phyloP scores from a whole-genome alignment of 2,329 filamentous ascomycete genomes.

The Sarocladium oryzae region DNA sequence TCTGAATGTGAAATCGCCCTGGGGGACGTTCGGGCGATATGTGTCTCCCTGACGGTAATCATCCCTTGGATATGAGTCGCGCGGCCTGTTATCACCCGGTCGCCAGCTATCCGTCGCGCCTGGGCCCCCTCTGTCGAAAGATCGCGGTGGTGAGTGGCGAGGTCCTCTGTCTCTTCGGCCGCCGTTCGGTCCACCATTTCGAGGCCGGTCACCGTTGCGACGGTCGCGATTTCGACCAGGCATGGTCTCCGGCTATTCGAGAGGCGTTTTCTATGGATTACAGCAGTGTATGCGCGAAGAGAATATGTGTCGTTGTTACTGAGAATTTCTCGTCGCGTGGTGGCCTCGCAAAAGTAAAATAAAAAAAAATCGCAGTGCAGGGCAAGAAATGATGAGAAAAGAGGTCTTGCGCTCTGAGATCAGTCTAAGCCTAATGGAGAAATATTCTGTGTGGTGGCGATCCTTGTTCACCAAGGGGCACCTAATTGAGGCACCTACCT shows the following conservation, averaged over 20 bases:
- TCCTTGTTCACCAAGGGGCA: no score
- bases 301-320: no score
- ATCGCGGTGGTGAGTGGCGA: slow-evolving; percentile 6
- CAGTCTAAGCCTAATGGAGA: not conserved
- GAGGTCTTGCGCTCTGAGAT: no score
- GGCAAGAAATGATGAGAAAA: no score
- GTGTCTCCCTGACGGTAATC: slow-evolving; percentile 8
- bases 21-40: slow-evolving; percentile 27
- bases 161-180: slow-evolving; percentile 1
- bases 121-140: not conserved
- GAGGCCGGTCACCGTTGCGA: slow-evolving; percentile 2
- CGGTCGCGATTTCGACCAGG: slow-evolving; percentile 2
- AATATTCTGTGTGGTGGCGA: no score
- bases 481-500: no score
- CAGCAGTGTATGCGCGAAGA: no score
- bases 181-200: not conserved
- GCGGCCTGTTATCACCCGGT: not conserved
- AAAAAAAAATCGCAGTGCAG: not conserved
- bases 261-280: no score
- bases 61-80: slow-evolving; percentile 2
- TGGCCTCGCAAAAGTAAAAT: no score
- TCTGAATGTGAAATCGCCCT: slow-evolving; percentile 51
- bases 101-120: slow-evolving; percentile 5
- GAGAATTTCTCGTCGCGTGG: no score
- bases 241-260: no score